These are phyloP conservation scores for Tetracentron sinense DNA, from an alignment of 164 flowering plant species.

Conservation along the genomic window DNA sequence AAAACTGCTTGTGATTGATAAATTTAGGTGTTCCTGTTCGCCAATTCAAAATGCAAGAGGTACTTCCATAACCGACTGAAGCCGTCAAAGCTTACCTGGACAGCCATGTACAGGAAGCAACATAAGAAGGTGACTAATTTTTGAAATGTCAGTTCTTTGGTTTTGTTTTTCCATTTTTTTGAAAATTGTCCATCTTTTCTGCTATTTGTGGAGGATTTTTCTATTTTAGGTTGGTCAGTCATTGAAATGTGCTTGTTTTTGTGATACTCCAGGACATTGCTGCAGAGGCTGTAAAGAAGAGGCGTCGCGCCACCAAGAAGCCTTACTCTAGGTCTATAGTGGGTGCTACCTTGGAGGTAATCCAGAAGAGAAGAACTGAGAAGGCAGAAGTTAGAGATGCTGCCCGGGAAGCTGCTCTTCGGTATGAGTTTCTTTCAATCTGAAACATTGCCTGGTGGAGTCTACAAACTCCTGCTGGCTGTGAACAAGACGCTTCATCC, in stretches of 20 bases:
- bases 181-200: neutral
- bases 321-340: conserved; percentile 64
- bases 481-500: too few species aligned
- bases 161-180: neutral
- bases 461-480: too few species aligned
- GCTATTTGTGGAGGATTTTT: neutral
- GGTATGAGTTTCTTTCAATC: conserved; percentile 24
- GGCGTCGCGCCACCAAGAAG: conserved; percentile 52
- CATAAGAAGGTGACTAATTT: conserved; percentile 43
- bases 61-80: conserved; percentile 56
- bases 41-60: conserved; percentile 61
- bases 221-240: neutral
- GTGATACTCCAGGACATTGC: conserved; percentile 36
- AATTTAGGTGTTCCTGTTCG: conserved; percentile 50
- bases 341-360: conserved; percentile 56
- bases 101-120: conserved; percentile 66
- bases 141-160: neutral
- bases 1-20: neutral
- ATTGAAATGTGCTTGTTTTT: neutral
- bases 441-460: neutral
- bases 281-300: conserved; percentile 52
- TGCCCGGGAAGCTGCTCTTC: conserved; percentile 59
- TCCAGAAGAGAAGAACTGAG: conserved; percentile 56
- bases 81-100: conserved; percentile 66
- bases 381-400: conserved; percentile 61